A percentile compares a stretch with the other conserved stretches of the same genome.
phyloP scores from a whole-genome alignment of 441 rosid genomes.

The Omphalea diandra region DNA sequence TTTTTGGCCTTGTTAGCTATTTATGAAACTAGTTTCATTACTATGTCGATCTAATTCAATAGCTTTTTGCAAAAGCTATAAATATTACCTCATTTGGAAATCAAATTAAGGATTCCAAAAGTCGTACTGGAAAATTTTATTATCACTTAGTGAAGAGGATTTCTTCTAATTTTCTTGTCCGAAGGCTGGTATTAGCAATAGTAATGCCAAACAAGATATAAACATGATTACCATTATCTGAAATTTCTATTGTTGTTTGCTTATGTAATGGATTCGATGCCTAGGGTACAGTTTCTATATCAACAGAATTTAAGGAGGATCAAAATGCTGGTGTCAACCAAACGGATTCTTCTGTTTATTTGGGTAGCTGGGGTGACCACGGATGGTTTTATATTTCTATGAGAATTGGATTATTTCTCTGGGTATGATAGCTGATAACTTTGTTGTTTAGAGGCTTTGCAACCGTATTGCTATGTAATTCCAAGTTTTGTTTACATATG shows the following conservation, averaged over 20 bases:
- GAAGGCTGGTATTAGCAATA: too few species aligned
- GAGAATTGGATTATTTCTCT: conserved; percentile 84
- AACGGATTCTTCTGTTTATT: conserved; percentile 30
- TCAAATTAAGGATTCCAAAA: too few species aligned
- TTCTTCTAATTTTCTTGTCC: too few species aligned
- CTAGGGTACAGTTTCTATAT: conserved; percentile 46
- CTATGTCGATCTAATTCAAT: too few species aligned
- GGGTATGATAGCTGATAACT: conserved; percentile 50
- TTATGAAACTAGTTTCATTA: too few species aligned
- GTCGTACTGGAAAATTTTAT: too few species aligned
- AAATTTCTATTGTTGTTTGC: too few species aligned
- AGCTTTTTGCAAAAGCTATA: too few species aligned
- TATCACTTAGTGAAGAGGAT: too few species aligned
- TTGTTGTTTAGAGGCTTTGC: conserved; percentile 8
- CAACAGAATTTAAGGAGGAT: conserved; percentile 39
- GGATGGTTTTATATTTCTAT: conserved; percentile 78
- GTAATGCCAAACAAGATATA: too few species aligned
- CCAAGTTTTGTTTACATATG: conserved; percentile 16
- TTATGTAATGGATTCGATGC: conserved; percentile 21
- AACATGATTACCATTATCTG: background rate
- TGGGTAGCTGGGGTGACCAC: conserved; percentile 47
- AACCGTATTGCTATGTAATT: conserved; percentile 5
- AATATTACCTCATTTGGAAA: too few species aligned
- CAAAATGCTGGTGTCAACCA: conserved; percentile 29
- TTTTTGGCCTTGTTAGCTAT: too few species aligned